A percentile compares a stretch with the other conserved stretches of the same genome.
Evolutionary conservation across 345 rosid genomes (phyloP).

Genomic region (Salix exigua): DNA sequence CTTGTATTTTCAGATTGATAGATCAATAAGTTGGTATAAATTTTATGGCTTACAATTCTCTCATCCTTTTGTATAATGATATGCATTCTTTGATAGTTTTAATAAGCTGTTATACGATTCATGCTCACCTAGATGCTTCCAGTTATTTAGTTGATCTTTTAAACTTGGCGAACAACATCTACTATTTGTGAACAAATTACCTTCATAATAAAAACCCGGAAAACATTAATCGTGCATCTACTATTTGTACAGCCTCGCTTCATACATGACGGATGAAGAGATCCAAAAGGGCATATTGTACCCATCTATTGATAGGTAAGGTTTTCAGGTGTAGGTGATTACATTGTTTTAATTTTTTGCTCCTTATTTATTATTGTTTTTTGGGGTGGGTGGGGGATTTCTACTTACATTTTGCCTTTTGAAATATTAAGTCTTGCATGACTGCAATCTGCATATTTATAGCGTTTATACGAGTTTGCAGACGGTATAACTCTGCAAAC

Average conservation of each 20-base stretch:
- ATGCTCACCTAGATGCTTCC: neutral
- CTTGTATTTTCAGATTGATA: neutral
- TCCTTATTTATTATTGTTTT: neutral
- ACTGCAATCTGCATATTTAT: neutral
- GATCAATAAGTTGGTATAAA: neutral
- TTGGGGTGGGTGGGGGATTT: neutral
- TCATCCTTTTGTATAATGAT: neutral
- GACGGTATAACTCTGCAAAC: neutral
- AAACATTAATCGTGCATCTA: neutral
- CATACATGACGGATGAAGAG: conserved; percentile 90
- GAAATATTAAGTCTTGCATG: neutral
- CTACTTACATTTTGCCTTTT: neutral
- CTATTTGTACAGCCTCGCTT: conserved; percentile 71
- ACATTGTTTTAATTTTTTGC: neutral
- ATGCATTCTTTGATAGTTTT: neutral
- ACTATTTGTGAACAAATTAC: neutral
- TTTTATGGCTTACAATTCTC: neutral
- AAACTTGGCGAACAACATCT: neutral
- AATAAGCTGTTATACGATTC: neutral
- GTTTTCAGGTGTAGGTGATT: neutral
- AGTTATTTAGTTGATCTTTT: neutral
- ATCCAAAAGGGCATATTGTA: conserved; percentile 67
- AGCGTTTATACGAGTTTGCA: neutral
- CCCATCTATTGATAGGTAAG: conserved; percentile 82
- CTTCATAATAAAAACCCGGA: neutral